A percentile compares a stretch with the other conserved stretches of the same genome.
Evolutionary conservation across 805 yeast genomes (phyloP).

Genomic region (Candida jianshihensis): DNA sequence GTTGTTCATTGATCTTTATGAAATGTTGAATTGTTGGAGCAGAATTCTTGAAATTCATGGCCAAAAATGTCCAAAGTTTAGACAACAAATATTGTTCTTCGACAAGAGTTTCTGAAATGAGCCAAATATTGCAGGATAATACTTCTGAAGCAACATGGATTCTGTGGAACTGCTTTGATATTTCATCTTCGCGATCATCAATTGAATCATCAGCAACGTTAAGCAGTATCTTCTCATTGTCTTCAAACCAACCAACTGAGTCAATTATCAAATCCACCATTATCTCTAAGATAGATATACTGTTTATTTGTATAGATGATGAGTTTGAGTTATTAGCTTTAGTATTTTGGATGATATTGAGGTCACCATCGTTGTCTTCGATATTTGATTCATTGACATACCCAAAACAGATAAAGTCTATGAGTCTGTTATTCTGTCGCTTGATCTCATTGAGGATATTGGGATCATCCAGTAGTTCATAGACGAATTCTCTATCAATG

Average conservation of each 20-base stretch:
- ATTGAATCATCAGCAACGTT: slow-evolving; percentile 2
- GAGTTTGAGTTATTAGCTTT: not conserved
- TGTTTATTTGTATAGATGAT: not conserved
- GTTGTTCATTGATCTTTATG: slow-evolving; percentile 82
- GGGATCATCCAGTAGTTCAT: slow-evolving; percentile 29
- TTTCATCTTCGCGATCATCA: slow-evolving; percentile 11
- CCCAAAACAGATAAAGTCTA: slow-evolving; percentile 47
- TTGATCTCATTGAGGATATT: slow-evolving; percentile 30
- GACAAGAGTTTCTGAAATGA: slow-evolving; percentile 81
- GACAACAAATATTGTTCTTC: slow-evolving; percentile 58
- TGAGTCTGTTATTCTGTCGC: slow-evolving; percentile 33
- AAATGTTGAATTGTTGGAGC: slow-evolving; percentile 76
- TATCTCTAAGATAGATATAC: slow-evolving; percentile 37
- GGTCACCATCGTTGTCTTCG: not conserved
- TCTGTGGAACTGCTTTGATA: slow-evolving; percentile 19
- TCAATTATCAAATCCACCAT: slow-evolving; percentile 36
- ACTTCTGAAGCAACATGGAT: slow-evolving; percentile 77
- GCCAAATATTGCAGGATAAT: slow-evolving; percentile 85
- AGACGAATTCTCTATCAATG: slow-evolving; percentile 26
- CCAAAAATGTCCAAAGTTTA: slow-evolving; percentile 73
- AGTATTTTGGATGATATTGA: not conserved
- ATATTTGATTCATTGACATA: slow-evolving; percentile 21
- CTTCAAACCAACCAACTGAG: slow-evolving; percentile 33
- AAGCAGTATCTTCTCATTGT: slow-evolving; percentile 13
- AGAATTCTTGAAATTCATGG: slow-evolving; percentile 44